Base-by-base conservation (phyloP, 805 yeast genomes). In the Barnettozyma wickerhamii region DNA sequence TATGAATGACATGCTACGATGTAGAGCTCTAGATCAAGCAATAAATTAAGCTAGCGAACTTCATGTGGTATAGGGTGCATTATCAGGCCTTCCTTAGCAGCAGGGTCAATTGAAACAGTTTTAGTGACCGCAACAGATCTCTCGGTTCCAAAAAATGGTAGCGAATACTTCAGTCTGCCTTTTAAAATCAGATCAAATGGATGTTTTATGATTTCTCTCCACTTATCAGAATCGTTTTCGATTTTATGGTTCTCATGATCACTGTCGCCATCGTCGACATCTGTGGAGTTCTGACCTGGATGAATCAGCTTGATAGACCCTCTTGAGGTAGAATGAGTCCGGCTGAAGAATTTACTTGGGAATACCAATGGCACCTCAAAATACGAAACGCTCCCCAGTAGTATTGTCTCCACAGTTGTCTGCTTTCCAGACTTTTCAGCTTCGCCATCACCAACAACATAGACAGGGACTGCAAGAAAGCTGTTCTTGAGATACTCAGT, bases 111-210 rank as follows among this genome's bases (percentile, higher is more conserved):
- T 27, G 65, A 63, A 4, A 75, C 70, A 7, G 74, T 67, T 51
- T 77, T 77, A 44, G 79, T 80, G 9, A 85, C 78, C 2, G 80
- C 77, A 4, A 82, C 72, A 0, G 84, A 73, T 52, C 75, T 73
- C 35, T 68, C 69, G 7, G 71, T 66, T 27, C 63, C 62, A 24
- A 72, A 66, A 47, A 90, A 68, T 1, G 95, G 93, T 39, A 89
- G 67, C 21, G 74, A 76, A 61, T 91, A 91, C 53, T 76, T 79
- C 57, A 91, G 71, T 18, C 81, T 79, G 1, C 98, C 98, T 37
- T 95, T 69, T 4, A 91, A 71, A 17, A 88, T 84, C 49, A 91
- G 66, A 45, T 88, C 96, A 59, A 90, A 91, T 10, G 95, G 95
- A 55, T 85, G 76, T 45, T 77, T 75, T 10, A 83, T 78, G 10